Conservation (phyloP, 2,329 filamentous ascomycete genomes). For the Didymella exigua region DNA sequence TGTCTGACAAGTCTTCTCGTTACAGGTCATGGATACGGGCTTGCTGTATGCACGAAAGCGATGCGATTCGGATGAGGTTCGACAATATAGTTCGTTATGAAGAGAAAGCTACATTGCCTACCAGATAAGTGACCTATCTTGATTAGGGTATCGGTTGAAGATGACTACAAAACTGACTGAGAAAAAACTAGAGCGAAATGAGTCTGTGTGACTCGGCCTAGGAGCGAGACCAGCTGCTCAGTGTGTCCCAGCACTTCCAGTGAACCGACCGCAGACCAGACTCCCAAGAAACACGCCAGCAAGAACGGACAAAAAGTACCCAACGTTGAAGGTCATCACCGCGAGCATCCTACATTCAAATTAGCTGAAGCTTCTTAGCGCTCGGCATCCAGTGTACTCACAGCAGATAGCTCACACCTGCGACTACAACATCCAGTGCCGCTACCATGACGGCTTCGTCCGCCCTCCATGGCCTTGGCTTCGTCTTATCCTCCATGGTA, state of each 20-base stretch:
- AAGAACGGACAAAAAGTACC: slow-evolving; percentile 78
- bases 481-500: slow-evolving; percentile 47
- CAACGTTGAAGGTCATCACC: slow-evolving; percentile 86
- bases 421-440: slow-evolving; percentile 70
- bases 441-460: slow-evolving; percentile 77
- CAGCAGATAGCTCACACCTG: slow-evolving; percentile 82
- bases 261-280: slow-evolving; percentile 73
- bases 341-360: slow-evolving; percentile 73
- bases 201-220: not conserved
- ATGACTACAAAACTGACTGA: not conserved
- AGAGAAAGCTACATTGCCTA: too few species aligned
- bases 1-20: too few species aligned
- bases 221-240: not conserved
- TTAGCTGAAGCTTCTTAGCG: not conserved
- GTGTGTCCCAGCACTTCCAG: slow-evolving; percentile 11
- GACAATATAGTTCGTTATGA: too few species aligned
- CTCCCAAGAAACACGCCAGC: slow-evolving; percentile 80
- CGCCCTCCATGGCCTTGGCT: slow-evolving; percentile 73
- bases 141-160: not conserved
- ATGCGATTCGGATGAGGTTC: too few species aligned
- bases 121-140: too few species aligned
- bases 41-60: too few species aligned
- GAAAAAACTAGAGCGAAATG: not conserved
- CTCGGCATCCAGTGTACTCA: slow-evolving; percentile 56
- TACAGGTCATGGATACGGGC: too few species aligned